Evolutionary conservation across 1,284 basidiomycete genomes (phyloP).

Genomic region (Trichosporon sp.): DNA sequence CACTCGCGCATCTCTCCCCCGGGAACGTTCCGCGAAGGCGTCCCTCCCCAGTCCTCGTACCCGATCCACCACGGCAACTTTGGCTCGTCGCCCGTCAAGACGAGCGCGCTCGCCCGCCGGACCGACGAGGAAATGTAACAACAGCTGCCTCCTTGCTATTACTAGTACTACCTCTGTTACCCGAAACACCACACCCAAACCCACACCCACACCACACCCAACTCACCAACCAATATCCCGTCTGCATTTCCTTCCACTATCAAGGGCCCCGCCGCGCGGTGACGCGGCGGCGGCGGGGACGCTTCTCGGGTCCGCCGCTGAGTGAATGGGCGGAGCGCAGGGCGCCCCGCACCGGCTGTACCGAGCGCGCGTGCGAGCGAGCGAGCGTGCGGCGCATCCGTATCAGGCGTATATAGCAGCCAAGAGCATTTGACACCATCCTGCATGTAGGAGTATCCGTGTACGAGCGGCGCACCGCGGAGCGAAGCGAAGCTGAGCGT

Average conservation of each 20-base stretch:
- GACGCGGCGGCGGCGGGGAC: neutral
- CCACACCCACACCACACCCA: neutral
- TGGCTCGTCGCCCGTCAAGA: slow-evolving; percentile 47
- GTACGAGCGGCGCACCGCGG: neutral
- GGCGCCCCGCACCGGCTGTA: neutral
- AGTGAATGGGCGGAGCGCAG: neutral
- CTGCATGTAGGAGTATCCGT: slow-evolving; percentile 5
- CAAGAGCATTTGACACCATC: neutral
- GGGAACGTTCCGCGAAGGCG: slow-evolving; percentile 33
- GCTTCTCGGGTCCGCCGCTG: neutral
- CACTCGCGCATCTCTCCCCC: slow-evolving; percentile 41
- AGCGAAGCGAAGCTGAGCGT: neutral
- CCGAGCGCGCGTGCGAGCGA: neutral
- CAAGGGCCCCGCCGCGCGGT: neutral
- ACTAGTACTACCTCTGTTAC: neutral
- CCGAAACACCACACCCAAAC: neutral
- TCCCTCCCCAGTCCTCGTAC: slow-evolving; percentile 36
- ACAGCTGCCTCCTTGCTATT: neutral
- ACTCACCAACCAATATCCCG: neutral
- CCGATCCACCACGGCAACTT: slow-evolving; percentile 38
- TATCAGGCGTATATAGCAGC: neutral
- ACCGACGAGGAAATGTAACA: slow-evolving; percentile 39
- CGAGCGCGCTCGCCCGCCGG: slow-evolving; percentile 39
- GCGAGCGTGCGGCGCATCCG: neutral
- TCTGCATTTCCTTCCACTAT: neutral